Evolutionary conservation across 345 rosid species (phyloP).

Genomic region (Aquilaria yunnanensis): DNA sequence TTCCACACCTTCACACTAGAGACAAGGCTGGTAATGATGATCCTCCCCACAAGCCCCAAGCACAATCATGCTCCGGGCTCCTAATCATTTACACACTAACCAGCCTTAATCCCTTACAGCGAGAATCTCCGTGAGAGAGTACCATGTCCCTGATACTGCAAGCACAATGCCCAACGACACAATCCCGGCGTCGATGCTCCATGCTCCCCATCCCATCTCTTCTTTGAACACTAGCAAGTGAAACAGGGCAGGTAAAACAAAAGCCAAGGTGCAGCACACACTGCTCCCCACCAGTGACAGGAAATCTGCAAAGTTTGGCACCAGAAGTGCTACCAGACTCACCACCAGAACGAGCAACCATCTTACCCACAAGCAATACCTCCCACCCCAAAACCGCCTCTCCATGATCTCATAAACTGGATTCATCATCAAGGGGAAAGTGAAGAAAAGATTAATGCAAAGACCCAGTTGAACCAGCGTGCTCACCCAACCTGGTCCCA

Average conservation of each 20-base stretch:
- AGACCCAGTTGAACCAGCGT: slow-evolving; percentile 68
- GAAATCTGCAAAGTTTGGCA: slow-evolving; percentile 87
- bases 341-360: slow-evolving; percentile 66
- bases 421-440: slow-evolving; percentile 92
- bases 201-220: slow-evolving; percentile 58
- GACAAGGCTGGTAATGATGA: background rate
- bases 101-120: slow-evolving; percentile 21
- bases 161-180: slow-evolving; percentile 45
- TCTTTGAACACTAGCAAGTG: slow-evolving; percentile 81
- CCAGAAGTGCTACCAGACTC: slow-evolving; percentile 56
- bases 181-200: slow-evolving; percentile 50
- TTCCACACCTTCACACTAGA: background rate
- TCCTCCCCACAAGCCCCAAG: background rate
- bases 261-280: slow-evolving; percentile 72
- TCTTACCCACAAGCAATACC: slow-evolving; percentile 70
- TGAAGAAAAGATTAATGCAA: slow-evolving; percentile 76
- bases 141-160: slow-evolving; percentile 77
- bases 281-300: slow-evolving; percentile 88
- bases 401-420: slow-evolving; percentile 85
- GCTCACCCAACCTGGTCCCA: slow-evolving; percentile 59
- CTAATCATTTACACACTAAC: background rate
- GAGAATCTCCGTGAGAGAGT: slow-evolving; percentile 58
- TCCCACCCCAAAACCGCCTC: slow-evolving; percentile 56
- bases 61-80: background rate
- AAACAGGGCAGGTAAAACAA: slow-evolving; percentile 72